Conservation (phyloP, 208 protist species). For the Herpetomonas muscarum region DNA sequence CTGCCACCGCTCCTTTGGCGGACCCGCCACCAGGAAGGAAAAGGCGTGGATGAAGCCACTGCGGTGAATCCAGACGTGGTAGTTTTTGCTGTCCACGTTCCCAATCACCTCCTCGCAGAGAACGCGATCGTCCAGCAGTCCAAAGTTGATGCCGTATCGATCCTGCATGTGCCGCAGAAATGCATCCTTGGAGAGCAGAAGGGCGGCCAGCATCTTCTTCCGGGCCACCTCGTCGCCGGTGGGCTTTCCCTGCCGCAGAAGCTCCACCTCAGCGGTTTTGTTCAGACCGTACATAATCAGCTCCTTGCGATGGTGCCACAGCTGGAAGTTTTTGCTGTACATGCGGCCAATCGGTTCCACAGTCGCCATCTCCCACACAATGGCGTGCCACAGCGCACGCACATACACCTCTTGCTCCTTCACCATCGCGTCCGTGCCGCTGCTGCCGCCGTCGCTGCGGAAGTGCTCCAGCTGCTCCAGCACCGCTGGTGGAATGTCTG, state of each 20-base stretch:
- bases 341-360: conserved; percentile 32
- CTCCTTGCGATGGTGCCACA: conserved; percentile 77
- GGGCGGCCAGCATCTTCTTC: not conserved
- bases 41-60: conserved; percentile 63
- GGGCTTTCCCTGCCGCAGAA: not conserved
- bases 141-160: conserved; percentile 32
- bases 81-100: conserved; percentile 68
- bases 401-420: too few species aligned
- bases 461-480: not conserved
- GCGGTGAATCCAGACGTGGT: conserved; percentile 80
- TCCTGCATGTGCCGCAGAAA: conserved; percentile 25
- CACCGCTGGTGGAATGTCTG: not conserved
- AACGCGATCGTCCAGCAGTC: conserved; percentile 61
- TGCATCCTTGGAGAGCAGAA: conserved; percentile 2
- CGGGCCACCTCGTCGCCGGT: not conserved
- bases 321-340: conserved; percentile 81
- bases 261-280: conserved; percentile 11
- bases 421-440: too few species aligned
- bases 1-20: conserved; percentile 19
- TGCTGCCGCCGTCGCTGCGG: too few species aligned
- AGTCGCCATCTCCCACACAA: conserved; percentile 61
- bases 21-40: conserved; percentile 49
- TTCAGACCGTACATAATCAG: conserved; percentile 41
- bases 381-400: conserved; percentile 51
- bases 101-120: conserved; percentile 31